Evolutionary conservation across 1,284 basidiomycete genomes (phyloP).

Genomic region (Ustilago shanxiensis): DNA sequence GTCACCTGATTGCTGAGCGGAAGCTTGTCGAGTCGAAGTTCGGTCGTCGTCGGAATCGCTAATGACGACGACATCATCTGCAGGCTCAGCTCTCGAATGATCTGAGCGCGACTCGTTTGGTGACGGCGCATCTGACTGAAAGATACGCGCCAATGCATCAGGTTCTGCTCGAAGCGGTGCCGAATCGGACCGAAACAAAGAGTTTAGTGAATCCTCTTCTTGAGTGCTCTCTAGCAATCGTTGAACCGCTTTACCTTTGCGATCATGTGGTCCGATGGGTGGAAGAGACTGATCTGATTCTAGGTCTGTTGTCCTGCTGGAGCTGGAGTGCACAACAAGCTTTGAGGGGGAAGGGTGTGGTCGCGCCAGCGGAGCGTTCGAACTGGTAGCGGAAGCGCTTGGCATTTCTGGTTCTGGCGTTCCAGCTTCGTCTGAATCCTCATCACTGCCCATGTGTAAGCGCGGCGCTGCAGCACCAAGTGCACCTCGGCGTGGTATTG

Average conservation of each 20-base stretch:
- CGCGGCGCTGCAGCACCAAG: conserved; percentile 14
- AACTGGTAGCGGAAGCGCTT: conserved; percentile 9
- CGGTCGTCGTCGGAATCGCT: conserved; percentile 19
- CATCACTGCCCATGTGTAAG: conserved; percentile 25
- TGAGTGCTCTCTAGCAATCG: conserved; percentile 21
- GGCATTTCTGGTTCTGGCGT: conserved; percentile 3
- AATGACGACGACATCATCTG: conserved; percentile 14
- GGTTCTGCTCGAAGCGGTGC: background rate
- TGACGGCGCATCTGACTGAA: background rate
- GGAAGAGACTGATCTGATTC: conserved; percentile 13
- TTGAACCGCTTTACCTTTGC: conserved; percentile 2
- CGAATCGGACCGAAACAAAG: conserved; percentile 8
- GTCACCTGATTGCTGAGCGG: background rate
- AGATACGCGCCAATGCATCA: background rate
- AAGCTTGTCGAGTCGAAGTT: background rate
- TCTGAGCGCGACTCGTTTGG: background rate
- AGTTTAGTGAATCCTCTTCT: conserved; percentile 21
- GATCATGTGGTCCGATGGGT: conserved; percentile 12
- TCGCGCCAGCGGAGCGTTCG: conserved; percentile 6
- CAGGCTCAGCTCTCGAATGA: background rate
- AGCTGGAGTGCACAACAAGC: conserved; percentile 19
- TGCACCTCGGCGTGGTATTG: conserved; percentile 22
- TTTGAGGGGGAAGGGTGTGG: conserved; percentile 18
- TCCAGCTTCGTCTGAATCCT: background rate
- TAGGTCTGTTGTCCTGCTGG: background rate